Conservation (phyloP, 2,329 filamentous ascomycete genomes). For the Coniella vitis region DNA sequence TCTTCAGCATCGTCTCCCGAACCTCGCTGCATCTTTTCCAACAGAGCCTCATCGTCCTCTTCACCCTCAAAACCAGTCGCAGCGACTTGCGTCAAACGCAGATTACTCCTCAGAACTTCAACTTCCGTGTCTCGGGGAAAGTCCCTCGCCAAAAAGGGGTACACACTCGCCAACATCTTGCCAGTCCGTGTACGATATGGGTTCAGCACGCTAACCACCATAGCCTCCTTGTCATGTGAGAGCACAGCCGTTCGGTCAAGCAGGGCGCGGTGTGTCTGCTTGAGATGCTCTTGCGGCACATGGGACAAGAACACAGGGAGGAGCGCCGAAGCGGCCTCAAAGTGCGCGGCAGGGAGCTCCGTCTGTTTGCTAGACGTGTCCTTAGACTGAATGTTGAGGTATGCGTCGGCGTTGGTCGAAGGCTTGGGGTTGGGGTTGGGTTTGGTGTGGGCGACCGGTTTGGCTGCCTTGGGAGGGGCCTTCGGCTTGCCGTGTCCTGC, state of each 20-base stretch:
- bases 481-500: slow-evolving; percentile 31
- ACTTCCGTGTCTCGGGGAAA: slow-evolving; percentile 58
- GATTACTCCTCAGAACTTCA: slow-evolving; percentile 61
- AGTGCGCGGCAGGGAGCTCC: slow-evolving; percentile 38
- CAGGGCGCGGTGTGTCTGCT: slow-evolving; percentile 64
- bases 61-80: slow-evolving; percentile 32
- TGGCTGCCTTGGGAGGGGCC: slow-evolving; percentile 13
- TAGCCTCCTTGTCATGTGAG: slow-evolving; percentile 58
- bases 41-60: slow-evolving; percentile 32
- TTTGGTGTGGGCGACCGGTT: slow-evolving; percentile 19
- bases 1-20: slow-evolving; percentile 27
- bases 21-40: slow-evolving; percentile 20
- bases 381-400: slow-evolving; percentile 44
- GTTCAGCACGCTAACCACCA: slow-evolving; percentile 77
- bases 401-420: slow-evolving; percentile 64
- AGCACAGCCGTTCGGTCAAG: slow-evolving; percentile 79
- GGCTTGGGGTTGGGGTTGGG: slow-evolving; percentile 30
- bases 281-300: slow-evolving; percentile 59
- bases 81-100: slow-evolving; percentile 35
- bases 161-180: slow-evolving; percentile 61
- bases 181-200: slow-evolving; percentile 60
- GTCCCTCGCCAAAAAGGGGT: slow-evolving; percentile 69
- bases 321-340: slow-evolving; percentile 51
- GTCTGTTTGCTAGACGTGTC: slow-evolving; percentile 10
- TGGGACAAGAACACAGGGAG: slow-evolving; percentile 56